These are phyloP conservation scores for Wickerhamiella vanderwaltii DNA, from an alignment of 805 yeast genomes.

Conservation along the genomic window DNA sequence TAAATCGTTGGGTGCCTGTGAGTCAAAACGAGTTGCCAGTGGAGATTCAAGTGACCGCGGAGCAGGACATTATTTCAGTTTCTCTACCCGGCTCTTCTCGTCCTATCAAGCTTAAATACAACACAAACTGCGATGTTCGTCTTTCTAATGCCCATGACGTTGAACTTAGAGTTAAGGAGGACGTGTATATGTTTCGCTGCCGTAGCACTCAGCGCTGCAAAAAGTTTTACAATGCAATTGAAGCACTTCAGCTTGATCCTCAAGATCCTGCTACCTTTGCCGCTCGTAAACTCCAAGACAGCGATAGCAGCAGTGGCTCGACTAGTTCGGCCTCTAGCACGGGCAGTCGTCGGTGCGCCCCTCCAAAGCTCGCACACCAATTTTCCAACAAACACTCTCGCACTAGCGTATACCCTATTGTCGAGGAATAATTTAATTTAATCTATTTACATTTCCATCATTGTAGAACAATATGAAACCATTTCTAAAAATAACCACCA, in stretches of 20 bases:
- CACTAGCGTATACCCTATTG: conserved; percentile 16
- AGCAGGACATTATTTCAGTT: conserved; percentile 7
- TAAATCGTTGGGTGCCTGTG: conserved; percentile 20
- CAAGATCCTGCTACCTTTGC: conserved; percentile 1
- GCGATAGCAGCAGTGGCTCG: conserved; percentile 6
- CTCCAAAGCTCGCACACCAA: conserved; percentile 11
- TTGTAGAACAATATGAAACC: not conserved
- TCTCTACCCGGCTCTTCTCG: conserved; percentile 9
- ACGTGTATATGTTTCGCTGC: conserved; percentile 22
- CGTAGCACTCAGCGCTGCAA: conserved; percentile 18
- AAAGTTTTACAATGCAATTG: conserved; percentile 16
- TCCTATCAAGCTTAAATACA: conserved; percentile 11
- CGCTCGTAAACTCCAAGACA: not conserved
- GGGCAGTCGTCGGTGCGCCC: conserved; percentile 4
- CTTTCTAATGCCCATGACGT: conserved; percentile 20
- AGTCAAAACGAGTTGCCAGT: conserved; percentile 21
- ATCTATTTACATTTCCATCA: not conserved
- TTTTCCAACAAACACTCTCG: conserved; percentile 10
- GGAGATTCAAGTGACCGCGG: conserved; percentile 15
- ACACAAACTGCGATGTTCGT: conserved; percentile 17
- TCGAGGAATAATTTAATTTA: conserved; percentile 17
- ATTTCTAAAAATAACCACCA: not conserved
- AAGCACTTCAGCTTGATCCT: conserved; percentile 16
- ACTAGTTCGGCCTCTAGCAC: conserved; percentile 1
- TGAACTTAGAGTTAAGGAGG: conserved; percentile 18